Percentiles rank a stretch among this genome's conserved stretches.
phyloP scores from a whole-genome alignment of 228 moss, liverwort and hornwort genomes.

The Sphagnum fallax region DNA sequence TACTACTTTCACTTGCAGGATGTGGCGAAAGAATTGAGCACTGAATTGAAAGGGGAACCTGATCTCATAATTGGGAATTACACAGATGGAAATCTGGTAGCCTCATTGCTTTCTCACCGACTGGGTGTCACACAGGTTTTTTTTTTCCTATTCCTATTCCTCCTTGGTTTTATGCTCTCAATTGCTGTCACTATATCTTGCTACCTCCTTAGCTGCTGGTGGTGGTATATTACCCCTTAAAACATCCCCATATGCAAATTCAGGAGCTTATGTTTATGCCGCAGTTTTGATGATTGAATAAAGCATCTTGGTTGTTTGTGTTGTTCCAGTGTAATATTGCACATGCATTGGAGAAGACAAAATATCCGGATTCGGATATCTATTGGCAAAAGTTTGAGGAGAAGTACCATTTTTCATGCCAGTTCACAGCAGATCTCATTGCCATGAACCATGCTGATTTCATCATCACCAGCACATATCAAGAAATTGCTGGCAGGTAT shows the following conservation, averaged over 20 bases:
- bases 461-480: slow-evolving; percentile 90
- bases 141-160: no score
- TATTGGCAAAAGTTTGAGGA: slow-evolving; percentile 81
- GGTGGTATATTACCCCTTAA: no score
- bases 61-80: slow-evolving; percentile 94
- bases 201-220: no score
- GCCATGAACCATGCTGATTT: slow-evolving; percentile 95
- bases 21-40: slow-evolving; percentile 48
- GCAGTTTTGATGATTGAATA: no score
- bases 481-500: slow-evolving; percentile 92
- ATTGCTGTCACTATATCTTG: no score
- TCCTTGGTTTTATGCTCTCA: no score
- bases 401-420: slow-evolving; percentile 93
- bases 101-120: slow-evolving; percentile 61
- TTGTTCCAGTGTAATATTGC: slow-evolving; percentile 78
- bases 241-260: no score
- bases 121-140: slow-evolving; percentile 84
- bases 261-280: no score
- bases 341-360: slow-evolving; percentile 93
- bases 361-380: slow-evolving; percentile 92
- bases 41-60: slow-evolving; percentile 64
- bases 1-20: slow-evolving; percentile 30
- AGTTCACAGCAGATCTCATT: slow-evolving; percentile 93
- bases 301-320: no score
- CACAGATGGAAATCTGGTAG: slow-evolving; percentile 90